A percentile compares a stretch with the other conserved stretches of the same genome.
Conservation (phyloP, 169 alveolate species). For the Plasmodium gallinaceum region DNA sequence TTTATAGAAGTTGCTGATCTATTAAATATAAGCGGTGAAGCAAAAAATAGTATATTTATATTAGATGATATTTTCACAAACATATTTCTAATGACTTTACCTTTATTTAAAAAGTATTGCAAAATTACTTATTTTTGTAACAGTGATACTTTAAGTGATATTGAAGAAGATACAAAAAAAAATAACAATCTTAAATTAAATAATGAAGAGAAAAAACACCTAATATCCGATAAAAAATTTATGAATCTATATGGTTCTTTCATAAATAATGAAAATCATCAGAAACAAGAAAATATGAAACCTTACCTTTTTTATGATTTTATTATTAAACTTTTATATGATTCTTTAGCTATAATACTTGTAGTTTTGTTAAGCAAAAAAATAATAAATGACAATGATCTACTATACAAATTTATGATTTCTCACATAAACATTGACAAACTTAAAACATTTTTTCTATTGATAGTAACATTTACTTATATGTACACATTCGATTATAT, state of each 20-base stretch:
- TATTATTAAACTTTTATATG: slow-evolving; percentile 21
- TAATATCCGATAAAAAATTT: not conserved
- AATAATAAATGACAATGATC: slow-evolving; percentile 9
- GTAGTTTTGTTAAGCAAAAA: slow-evolving; percentile 26
- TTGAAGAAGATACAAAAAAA: not conserved
- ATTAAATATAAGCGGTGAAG: slow-evolving; percentile 13
- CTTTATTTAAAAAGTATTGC: slow-evolving; percentile 14
- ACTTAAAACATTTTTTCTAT: slow-evolving; percentile 19
- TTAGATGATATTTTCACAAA: slow-evolving; percentile 60
- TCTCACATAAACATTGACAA: slow-evolving; percentile 14
- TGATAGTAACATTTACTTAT: slow-evolving; percentile 29
- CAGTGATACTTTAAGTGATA: not conserved
- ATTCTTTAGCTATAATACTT: slow-evolving; percentile 24
- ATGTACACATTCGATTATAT: slow-evolving; percentile 4
- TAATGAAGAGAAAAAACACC: not conserved
- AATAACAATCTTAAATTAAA: not conserved
- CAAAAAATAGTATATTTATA: slow-evolving; percentile 30
- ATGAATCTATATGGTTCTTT: slow-evolving; percentile 20
- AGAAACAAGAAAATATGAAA: not conserved
- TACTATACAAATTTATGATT: slow-evolving; percentile 5
- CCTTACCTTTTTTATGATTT: not conserved
- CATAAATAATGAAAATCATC: slow-evolving; percentile 3
- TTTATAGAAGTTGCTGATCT: slow-evolving; percentile 39
- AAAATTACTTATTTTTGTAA: slow-evolving; percentile 1
- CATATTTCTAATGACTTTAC: slow-evolving; percentile 39